Base-by-base conservation (phyloP, 768 basidiomycete species). In the Punctularia strigosozonata region DNA sequence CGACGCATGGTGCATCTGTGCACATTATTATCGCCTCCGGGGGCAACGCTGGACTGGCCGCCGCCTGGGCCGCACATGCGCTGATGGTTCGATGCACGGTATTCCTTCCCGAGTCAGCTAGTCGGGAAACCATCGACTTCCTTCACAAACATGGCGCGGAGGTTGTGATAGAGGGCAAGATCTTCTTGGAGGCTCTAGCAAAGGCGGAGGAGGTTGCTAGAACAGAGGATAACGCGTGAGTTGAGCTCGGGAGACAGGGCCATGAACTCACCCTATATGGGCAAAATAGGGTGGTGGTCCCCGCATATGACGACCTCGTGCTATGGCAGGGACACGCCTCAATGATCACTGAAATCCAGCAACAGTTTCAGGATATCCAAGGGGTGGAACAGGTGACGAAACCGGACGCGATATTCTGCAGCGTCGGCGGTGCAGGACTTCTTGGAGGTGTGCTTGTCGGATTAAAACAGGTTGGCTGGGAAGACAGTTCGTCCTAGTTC, bases 251-350 rank as follows among this genome's bases (percentile, higher is more conserved):
- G n/a, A n/a, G n/a, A n/a, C n/a, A n/a, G n/a, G n/a, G n/a, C n/a
- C n/a, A n/a, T n/a, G n/a, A n/a, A n/a, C n/a, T n/a, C n/a, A n/a
- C n/a, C n/a, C n/a, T n/a, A 23, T 42, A 42, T 38, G 41, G 34
- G 30, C 22, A n/a, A 25, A 28, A 20, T 38, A 84, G 81, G 1
- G 65, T 85, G 10, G 61, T 83, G 56, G 66, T 82, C 7, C 80
- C 80, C 3, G 71, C 84, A 4, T 86, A 83, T 44, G 80, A 86
- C 31, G 64, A 84, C 48, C 69, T 73, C 5, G 52, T 68, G 3
- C 38, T 87, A 12, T 86, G 84, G 84, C 68, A 77, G 50, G 85
- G 85, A 1, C 80, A 86, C 49, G 67, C 74, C n/a, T 79, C 80
- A 14, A 75, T 87, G 67, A 62, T 87, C 28, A 49, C 58, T 13